Conservation (phyloP, 129 eudicot genomes). For the Arctium minus region DNA sequence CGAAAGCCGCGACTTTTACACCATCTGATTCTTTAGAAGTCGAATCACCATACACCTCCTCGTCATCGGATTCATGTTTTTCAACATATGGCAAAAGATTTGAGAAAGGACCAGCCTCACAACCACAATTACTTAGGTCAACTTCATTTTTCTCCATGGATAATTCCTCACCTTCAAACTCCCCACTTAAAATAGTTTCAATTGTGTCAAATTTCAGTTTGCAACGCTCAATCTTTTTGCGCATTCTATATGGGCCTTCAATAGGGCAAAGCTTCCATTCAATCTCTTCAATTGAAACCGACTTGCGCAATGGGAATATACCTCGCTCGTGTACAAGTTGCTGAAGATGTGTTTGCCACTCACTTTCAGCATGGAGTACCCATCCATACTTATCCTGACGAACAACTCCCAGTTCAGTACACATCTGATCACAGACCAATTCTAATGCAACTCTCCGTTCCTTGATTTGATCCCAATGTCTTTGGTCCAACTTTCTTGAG, state of each 20-base stretch:
- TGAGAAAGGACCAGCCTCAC: constrained; percentile 49
- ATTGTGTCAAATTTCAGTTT: constrained; percentile 61
- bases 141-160: constrained; percentile 54
- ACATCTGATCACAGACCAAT: constrained; percentile 78
- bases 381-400: constrained; percentile 99
- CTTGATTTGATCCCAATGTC: constrained; percentile 90
- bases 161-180: constrained; percentile 45
- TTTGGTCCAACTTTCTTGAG: constrained; percentile 52
- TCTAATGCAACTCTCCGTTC: constrained; percentile 85
- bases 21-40: constrained; percentile 48
- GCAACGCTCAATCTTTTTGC: constrained; percentile 89
- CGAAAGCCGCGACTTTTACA: constrained; percentile 53
- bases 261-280: constrained; percentile 98
- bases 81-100: constrained; percentile 44
- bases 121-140: constrained; percentile 45
- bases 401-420: constrained; percentile 80
- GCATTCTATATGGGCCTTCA: constrained; percentile 98
- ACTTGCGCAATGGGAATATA: constrained; percentile 67
- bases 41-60: constrained; percentile 55
- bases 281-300: constrained; percentile 40
- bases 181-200: constrained; percentile 57
- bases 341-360: constrained; percentile 94
- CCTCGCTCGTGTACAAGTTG: constrained; percentile 98
- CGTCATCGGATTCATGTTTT: constrained; percentile 38
- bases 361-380: constrained; percentile 99